Base-by-base conservation (phyloP, 257 asterid species). In the Jacaranda copaia region DNA sequence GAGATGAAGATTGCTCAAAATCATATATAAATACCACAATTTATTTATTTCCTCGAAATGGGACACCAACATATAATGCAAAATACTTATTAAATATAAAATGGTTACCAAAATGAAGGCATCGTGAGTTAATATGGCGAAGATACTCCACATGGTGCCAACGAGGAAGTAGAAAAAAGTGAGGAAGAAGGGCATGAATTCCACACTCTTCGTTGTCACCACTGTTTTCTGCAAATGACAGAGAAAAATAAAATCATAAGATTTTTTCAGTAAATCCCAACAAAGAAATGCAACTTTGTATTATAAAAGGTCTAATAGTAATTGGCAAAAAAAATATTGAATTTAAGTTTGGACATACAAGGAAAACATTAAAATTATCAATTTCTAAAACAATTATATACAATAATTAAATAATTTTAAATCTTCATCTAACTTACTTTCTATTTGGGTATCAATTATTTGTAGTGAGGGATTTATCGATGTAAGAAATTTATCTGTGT, bases 171-270 rank as follows among this genome's bases (percentile, higher is more conserved):
- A 63, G 61, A 70, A 82, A 13, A 79, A 51, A 55, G 83, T 51
- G 70, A 82, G 86, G 75, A 35, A 75, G 42, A 82, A 60, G 11
- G 83, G 86, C 79, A 78, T 78, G 69, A 7, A 82, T 49, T 82
- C 86, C 13, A 70, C 86, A 49, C 86, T 82, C 76, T 70, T 69
- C 3, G 81, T 82, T 8, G 18, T 55, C 58, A 82, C 61, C 56
- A 82, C 83, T 69, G 53, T 38, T 63, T 25, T 73, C 83, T 82
- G 74, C 32, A 70, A 57, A 20, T 25, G 5, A 55, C 18, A 70
- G 5, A 48, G 51, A 12, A 4, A 62, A 9, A 40, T 40, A 40
- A 40, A 4, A 40, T 8, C 45, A 40, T 8, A 8, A 40, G 45
- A 8, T 4, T 3, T 40, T 40, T 40, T 40, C 7, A 40, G 45